Evolutionary conservation across 108 stramenopile species (phyloP).

Genomic region (Licmophora abbreviata): DNA sequence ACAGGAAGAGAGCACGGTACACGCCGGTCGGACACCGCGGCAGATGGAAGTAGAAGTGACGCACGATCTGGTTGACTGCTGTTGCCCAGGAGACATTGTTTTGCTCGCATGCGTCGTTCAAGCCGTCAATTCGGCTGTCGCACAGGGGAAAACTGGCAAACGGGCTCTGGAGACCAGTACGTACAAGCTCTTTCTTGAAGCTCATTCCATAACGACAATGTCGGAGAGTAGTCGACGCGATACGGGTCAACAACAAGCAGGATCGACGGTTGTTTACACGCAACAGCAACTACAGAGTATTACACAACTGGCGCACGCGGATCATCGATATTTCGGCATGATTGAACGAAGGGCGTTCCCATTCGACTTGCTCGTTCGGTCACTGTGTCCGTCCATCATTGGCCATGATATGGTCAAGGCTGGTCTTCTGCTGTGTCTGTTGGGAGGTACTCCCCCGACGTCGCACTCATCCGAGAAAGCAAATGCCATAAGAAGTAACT

Average conservation of each 20-base stretch:
- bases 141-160: constrained; percentile 74
- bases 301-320: constrained; percentile 76
- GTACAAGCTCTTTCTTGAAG: constrained; percentile 84
- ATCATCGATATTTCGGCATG: constrained; percentile 70
- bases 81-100: constrained; percentile 94
- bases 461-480: constrained; percentile 21
- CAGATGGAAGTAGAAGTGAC: constrained; percentile 82
- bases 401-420: constrained; percentile 98
- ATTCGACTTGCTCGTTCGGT: constrained; percentile 87
- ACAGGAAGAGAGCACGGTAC: constrained; percentile 66
- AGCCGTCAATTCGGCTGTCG: constrained; percentile 81
- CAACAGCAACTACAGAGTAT: constrained; percentile 67
- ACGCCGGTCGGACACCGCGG: constrained; percentile 77
- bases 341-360: constrained; percentile 76
- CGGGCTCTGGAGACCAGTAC: constrained; percentile 77
- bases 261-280: constrained; percentile 26
- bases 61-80: constrained; percentile 87
- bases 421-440: constrained; percentile 91
- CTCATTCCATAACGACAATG: constrained; percentile 74
- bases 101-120: constrained; percentile 80
- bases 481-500: constrained; percentile 59
- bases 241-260: constrained; percentile 6
- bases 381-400: constrained; percentile 92
- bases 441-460: constrained; percentile 85
- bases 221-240: constrained; percentile 17